Base-by-base conservation (phyloP, 306 rosid genomes). In the Prinsepia uniflora region DNA sequence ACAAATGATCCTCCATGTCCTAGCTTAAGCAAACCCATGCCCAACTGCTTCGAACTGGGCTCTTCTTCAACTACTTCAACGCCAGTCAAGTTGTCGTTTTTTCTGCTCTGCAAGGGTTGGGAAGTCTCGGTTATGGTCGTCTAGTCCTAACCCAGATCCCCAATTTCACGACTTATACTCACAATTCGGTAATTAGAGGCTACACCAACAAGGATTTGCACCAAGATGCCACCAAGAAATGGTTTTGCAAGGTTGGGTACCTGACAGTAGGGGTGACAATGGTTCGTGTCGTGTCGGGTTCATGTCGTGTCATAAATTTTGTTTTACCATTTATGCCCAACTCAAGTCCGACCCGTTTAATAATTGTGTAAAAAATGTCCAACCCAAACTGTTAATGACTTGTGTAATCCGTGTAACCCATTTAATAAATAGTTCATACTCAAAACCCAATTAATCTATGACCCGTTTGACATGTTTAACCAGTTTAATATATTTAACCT, bases 1-100 rank as follows among this genome's bases (percentile, higher is more conserved):
- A 63, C 6, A 62, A 78, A 4, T 66, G 74, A 70, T 66, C 74
- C 20, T 17, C 63, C 41, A 39, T 71, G 55, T 71, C 62, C 17
- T 67, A 78, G 64, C 77, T 72, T 36, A 72, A 78, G 77, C 65
- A 72, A 66, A 50, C 66, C 65, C 81, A 78, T 43, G 73, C 77
- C 34, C 81, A 72, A 7, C 13, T 60, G 17, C 77, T 78, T 49
- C 45, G 77, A 3, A 72, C 63, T 4, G 74, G 81, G 55, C 74
- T 78, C 47, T 72, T 72, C 74, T 66, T 72, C 58, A 58, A 66
- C 22, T 70, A 56, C 47, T 58, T 65, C 65, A 52, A 63, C 0
- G 64, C 65, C 40, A 47, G 68, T 76, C 56, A 67, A 53, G 20
- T 78, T 39, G 74, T 78, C 8, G 46, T 73, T 46, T 72, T 78